Conservation (phyloP, 139 green algal species). For the Coccomyxa sp. region DNA sequence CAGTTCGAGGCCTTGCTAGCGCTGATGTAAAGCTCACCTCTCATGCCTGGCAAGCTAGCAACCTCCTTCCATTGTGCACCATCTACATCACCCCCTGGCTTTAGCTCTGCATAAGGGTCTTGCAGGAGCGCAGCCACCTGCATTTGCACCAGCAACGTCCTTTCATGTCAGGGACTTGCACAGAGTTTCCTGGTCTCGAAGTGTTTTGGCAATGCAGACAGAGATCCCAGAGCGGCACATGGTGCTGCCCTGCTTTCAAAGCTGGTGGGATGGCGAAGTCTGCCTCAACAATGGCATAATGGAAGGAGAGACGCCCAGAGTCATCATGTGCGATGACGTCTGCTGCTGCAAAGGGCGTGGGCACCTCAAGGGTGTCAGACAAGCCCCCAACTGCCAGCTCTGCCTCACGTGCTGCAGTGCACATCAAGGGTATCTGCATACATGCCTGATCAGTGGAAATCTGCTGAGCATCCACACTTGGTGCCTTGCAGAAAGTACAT, state of each 20-base stretch:
- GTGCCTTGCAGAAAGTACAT: too few species aligned
- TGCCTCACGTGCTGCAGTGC: not conserved
- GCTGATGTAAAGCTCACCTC: too few species aligned
- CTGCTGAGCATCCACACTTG: too few species aligned
- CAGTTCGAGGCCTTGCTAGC: too few species aligned
- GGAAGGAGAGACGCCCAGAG: slow-evolving; percentile 23
- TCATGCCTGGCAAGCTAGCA: too few species aligned
- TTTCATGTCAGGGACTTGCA: not conserved
- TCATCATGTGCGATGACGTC: slow-evolving; percentile 2
- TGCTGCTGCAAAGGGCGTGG: slow-evolving; percentile 1
- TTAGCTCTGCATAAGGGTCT: not conserved
- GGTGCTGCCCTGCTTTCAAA: not conserved
- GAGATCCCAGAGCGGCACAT: not conserved
- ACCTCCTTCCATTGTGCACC: not conserved
- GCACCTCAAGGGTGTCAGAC: not conserved
- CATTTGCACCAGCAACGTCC: too few species aligned
- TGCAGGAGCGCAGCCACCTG: not conserved
- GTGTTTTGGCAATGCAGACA: not conserved
- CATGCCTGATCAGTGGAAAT: too few species aligned
- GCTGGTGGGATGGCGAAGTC: not conserved
- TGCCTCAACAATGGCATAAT: slow-evolving; percentile 47
- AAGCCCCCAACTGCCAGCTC: not conserved
- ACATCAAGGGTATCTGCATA: not conserved
- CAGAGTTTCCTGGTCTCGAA: not conserved
- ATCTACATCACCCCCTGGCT: not conserved